Base-by-base conservation (phyloP, 192 early-diverging fungal genomes). In the Umbelopsis isabellina region DNA sequence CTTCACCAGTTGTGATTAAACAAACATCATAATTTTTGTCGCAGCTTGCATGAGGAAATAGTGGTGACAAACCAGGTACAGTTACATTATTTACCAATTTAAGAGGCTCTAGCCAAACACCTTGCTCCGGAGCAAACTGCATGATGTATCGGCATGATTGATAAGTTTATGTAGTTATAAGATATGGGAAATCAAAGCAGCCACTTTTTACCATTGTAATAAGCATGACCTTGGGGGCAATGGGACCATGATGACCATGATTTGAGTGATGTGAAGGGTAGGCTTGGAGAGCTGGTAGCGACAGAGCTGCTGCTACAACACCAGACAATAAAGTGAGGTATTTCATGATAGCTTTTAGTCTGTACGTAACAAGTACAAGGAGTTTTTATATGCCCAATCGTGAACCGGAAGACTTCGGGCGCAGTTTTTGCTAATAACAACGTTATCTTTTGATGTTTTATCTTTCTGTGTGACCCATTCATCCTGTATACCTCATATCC, bases 91-190 rank as follows among this genome's bases (percentile, higher is more conserved):
- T 46, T 13, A 41, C 45, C 65, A 66, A 46, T 41, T 22, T 16
- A 20, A 66, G 65, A 22, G 65, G 65, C 46, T 46, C 65, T 7
- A 66, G 4, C 65, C 65, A 66, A 46, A 66, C 37, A 66, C 21
- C 65, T 21, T 66, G 65, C 25, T 66, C 65, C 1, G n/a, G 37
- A 27, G 18, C 22, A 4, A 66, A 66, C 65, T 61, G 30, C 6
- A 61, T 22, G 23, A 46, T 3, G 7, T 7, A 22, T 10, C 33
- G 3, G 35, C 16, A 30, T 20, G 21, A 16, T 46, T 46, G 44
- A 23, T 3, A 10, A 22, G 3, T 46, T 20, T 12, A 25, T 35
- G 6, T 20, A 65, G 25, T 37, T 20, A n/a, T n/a, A 37, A n/a
- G 16, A 65, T 35, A 33, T 37, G 0, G 27, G 27, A 30, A 3